phyloP scores from a whole-genome alignment of 2,329 filamentous ascomycete genomes.

The Achaetomium macrosporum region DNA sequence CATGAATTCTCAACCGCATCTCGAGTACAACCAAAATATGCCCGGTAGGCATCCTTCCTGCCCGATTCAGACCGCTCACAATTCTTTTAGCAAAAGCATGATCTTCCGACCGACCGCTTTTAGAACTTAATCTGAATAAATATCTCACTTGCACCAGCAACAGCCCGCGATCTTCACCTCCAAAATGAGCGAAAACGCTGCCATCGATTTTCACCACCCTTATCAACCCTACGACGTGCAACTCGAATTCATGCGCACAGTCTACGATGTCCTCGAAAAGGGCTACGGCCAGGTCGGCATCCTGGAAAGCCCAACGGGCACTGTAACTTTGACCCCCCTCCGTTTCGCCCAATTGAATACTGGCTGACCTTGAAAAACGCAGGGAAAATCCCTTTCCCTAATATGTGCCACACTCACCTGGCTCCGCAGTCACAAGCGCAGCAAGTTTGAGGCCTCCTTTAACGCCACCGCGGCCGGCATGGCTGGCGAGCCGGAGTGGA shows the following conservation, averaged over 20 bases:
- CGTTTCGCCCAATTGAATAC: neutral
- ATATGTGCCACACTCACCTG: slow-evolving; percentile 87
- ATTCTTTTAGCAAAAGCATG: too few relatives aligned
- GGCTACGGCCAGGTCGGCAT: slow-evolving; percentile 74
- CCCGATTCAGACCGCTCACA: too few relatives aligned
- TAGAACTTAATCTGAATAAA: too few relatives aligned
- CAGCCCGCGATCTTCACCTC: neutral
- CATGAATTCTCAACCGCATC: too few relatives aligned
- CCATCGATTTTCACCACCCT: slow-evolving; percentile 72
- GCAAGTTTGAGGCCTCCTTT: slow-evolving; percentile 48
- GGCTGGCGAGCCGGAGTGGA: slow-evolving; percentile 76
- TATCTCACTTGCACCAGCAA: too few relatives aligned
- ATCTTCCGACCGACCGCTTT: neutral
- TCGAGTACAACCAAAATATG: too few relatives aligned
- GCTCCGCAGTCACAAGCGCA: slow-evolving; percentile 75
- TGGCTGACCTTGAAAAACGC: neutral
- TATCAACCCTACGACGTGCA: slow-evolving; percentile 86
- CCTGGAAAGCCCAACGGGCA: slow-evolving; percentile 89
- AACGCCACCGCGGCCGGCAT: slow-evolving; percentile 38
- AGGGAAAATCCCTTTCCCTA: slow-evolving; percentile 86
- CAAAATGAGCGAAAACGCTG: slow-evolving; percentile 4
- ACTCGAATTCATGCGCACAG: slow-evolving; percentile 75
- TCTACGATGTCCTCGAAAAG: slow-evolving; percentile 70
- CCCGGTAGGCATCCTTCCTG: too few relatives aligned
- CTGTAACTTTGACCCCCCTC: slow-evolving; percentile 35